phyloP scores from a whole-genome alignment of 768 basidiomycete genomes.

The Leccinellum rugosiceps region DNA sequence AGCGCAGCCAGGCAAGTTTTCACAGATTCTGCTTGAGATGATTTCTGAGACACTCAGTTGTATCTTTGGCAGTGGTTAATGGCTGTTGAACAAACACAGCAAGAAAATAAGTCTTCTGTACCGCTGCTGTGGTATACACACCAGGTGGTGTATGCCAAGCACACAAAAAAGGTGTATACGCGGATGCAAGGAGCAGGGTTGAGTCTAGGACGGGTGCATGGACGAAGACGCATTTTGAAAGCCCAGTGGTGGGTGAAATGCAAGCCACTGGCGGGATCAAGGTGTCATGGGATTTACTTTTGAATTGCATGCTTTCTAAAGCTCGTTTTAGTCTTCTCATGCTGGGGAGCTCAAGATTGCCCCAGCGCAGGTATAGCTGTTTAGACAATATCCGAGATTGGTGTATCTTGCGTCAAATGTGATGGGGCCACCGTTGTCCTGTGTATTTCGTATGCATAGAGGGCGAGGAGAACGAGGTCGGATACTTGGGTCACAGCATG shows the following conservation, averaged over 20 bases:
- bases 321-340: conserved; percentile 64
- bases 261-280: conserved; percentile 82
- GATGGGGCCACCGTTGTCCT: conserved; percentile 98
- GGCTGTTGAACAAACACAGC: too few relatives aligned
- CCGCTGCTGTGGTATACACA: too few relatives aligned
- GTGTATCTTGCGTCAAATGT: conserved; percentile 98
- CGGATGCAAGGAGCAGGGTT: too few relatives aligned
- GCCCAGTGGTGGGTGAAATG: conserved; percentile 99
- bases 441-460: conserved; percentile 90
- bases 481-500: background rate
- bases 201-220: too few relatives aligned
- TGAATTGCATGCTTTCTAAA: background rate
- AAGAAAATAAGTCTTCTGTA: too few relatives aligned
- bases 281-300: conserved; percentile 37
- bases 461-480: conserved; percentile 67
- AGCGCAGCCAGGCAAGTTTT: too few relatives aligned
- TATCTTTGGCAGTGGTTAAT: too few relatives aligned
- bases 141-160: too few relatives aligned
- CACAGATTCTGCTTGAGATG: too few relatives aligned
- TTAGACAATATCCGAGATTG: conserved; percentile 94
- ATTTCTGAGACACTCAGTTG: too few relatives aligned
- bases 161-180: too few relatives aligned
- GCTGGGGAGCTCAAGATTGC: conserved; percentile 83
- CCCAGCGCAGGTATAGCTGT: conserved; percentile 93
- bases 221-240: conserved; percentile 54